These are phyloP conservation scores for Thamnidium elegans DNA, from an alignment of 192 early-diverging fungal genomes.

Conservation along the genomic window DNA sequence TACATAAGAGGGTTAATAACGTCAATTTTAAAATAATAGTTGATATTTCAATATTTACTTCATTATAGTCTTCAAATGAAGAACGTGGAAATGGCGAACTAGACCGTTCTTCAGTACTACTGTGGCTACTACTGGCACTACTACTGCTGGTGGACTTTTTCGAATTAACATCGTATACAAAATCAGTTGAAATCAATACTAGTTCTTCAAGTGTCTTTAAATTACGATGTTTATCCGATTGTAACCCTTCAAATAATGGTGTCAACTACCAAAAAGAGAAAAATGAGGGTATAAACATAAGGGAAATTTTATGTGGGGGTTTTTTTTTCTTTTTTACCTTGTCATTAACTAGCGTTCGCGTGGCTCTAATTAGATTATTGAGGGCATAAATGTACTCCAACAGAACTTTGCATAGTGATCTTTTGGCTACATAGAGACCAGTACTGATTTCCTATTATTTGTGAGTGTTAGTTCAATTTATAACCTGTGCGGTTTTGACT, in stretches of 20 bases:
- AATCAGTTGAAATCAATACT: constrained; percentile 7
- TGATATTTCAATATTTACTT: not conserved
- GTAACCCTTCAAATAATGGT: constrained; percentile 15
- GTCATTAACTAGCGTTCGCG: constrained; percentile 2
- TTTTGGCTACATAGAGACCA: constrained; percentile 13
- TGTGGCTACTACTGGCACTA: no score
- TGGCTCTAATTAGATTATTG: constrained; percentile 7
- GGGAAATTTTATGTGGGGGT: no score
- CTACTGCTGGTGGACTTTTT: not conserved
- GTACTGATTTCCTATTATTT: constrained; percentile 14
- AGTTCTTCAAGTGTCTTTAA: constrained; percentile 12
- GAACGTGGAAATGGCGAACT: no score
- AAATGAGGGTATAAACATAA: no score
- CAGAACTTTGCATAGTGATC: constrained; percentile 11
- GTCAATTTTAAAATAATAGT: not conserved
- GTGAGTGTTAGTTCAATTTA: no score
- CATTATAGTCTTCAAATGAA: constrained; percentile 11
- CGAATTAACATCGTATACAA: not conserved
- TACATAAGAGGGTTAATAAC: not conserved
- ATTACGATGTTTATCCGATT: constrained; percentile 16
- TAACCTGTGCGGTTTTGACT: not conserved
- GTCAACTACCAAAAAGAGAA: not conserved
- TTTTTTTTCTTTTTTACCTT: not conserved
- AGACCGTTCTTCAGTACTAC: no score
- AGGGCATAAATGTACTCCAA: constrained; percentile 20